Percentiles rank a stretch among this genome's conserved stretches.
Evolutionary conservation across 306 rosid species (phyloP).

Genomic region (Cucurbita pepo): DNA sequence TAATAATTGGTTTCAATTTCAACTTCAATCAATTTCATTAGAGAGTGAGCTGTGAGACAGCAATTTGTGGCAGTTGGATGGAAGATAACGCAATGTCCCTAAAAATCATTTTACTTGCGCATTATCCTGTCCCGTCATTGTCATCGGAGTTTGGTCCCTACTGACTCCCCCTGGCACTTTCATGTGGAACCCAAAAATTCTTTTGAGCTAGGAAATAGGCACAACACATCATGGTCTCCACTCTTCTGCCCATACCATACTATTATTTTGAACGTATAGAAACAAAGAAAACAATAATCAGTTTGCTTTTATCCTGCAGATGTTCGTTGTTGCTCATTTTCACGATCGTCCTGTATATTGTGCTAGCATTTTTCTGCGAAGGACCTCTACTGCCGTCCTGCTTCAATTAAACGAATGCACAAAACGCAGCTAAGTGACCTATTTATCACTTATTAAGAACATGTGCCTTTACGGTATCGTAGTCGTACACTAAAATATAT

Average conservation of each 20-base stretch:
- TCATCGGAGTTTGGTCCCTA: neutral
- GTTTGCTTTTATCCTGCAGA: neutral
- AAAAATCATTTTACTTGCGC: neutral
- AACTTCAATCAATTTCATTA: neutral
- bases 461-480: neutral
- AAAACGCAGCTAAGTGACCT: neutral
- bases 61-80: neutral
- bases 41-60: neutral
- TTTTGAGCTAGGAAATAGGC: neutral
- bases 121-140: neutral
- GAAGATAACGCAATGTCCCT: neutral
- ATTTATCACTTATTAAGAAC: neutral
- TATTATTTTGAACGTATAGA: neutral
- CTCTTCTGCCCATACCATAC: neutral
- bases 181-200: neutral
- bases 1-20: neutral
- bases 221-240: neutral
- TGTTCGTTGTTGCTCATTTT: constrained; percentile 3
- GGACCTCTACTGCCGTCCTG: constrained; percentile 32
- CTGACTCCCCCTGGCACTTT: neutral
- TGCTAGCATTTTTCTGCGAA: constrained; percentile 6
- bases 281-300: neutral
- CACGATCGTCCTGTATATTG: constrained; percentile 6
- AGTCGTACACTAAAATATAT: neutral
- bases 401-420: constrained; percentile 14